A percentile compares a stretch with the other conserved stretches of the same genome.
Evolutionary conservation across 148 eudicot genomes (phyloP).

Genomic region (Cornus controversa): DNA sequence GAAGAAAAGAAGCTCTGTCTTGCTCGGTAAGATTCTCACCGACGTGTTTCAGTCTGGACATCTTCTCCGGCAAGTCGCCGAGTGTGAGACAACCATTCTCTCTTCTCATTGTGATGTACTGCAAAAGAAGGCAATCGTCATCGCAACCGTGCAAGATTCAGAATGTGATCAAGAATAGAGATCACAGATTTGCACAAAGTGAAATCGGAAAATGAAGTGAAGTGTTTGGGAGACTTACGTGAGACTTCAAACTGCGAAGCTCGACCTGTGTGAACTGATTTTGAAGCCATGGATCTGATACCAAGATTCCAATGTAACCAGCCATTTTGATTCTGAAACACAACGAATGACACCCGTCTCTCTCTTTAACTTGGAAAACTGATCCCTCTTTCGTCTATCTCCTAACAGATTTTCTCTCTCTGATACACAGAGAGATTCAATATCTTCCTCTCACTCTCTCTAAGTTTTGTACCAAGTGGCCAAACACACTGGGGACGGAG

Average conservation of each 20-base stretch:
- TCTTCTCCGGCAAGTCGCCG: constrained; percentile 75
- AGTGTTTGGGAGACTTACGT: constrained; percentile 33
- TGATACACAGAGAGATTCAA: neutral
- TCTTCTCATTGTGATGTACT: constrained; percentile 83
- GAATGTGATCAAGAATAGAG: neutral
- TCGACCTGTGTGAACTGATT: constrained; percentile 98
- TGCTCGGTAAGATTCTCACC: constrained; percentile 83
- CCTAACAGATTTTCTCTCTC: neutral
- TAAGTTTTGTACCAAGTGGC: constrained; percentile 18
- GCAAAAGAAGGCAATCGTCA: constrained; percentile 18
- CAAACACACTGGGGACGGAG: constrained; percentile 44
- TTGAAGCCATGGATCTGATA: constrained; percentile 99
- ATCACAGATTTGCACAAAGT: neutral
- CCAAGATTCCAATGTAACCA: constrained; percentile 78
- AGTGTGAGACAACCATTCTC: constrained; percentile 83
- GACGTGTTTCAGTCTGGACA: constrained; percentile 83
- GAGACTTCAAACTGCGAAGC: constrained; percentile 82
- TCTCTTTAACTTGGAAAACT: neutral
- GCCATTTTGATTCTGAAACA: constrained; percentile 37
- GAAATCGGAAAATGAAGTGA: neutral
- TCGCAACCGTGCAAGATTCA: neutral
- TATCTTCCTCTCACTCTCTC: constrained; percentile 7
- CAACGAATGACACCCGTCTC: neutral
- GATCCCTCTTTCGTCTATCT: neutral
- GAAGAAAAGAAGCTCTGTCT: constrained; percentile 71